phyloP scores from a whole-genome alignment of 2,329 filamentous ascomycete species.

The Arthroderma sp. region DNA sequence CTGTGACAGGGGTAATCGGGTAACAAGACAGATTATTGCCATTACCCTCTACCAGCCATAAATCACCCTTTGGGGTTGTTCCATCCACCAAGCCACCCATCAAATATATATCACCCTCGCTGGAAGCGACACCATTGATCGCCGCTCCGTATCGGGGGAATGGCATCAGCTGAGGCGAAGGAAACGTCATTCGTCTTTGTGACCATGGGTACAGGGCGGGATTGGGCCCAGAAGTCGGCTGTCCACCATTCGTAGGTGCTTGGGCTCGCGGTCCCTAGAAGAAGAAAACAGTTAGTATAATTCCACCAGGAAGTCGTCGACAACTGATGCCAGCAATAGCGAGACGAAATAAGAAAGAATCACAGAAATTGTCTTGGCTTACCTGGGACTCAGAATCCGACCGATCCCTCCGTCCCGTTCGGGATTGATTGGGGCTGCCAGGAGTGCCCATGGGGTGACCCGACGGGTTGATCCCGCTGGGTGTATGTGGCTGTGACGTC shows the following conservation, averaged over 20 bases:
- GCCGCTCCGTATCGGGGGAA: constrained; percentile 96
- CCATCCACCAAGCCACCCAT: constrained; percentile 96
- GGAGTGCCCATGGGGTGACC: constrained; percentile 54
- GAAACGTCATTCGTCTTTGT: constrained; percentile 74
- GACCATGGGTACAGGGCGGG: constrained; percentile 91
- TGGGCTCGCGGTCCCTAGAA: constrained; percentile 20
- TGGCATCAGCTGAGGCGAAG: constrained; percentile 65
- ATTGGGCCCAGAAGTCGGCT: constrained; percentile 42
- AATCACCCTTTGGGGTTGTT: constrained; percentile 86
- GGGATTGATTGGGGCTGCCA: constrained; percentile 53
- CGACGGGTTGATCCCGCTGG: constrained; percentile 50
- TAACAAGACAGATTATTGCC: constrained; percentile 74
- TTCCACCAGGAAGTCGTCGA: neutral
- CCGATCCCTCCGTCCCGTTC: constrained; percentile 45
- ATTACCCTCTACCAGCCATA: constrained; percentile 94
- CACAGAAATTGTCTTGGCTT: constrained; percentile 15
- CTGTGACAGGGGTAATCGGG: constrained; percentile 77
- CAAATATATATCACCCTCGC: constrained; percentile 92
- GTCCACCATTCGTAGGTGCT: constrained; percentile 43
- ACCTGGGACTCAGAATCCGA: constrained; percentile 44
- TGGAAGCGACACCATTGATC: constrained; percentile 81
- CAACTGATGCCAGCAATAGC: neutral
- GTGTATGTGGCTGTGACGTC: constrained; percentile 38
- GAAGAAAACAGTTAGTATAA: neutral
- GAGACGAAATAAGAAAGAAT: neutral